Base-by-base conservation (phyloP, 805 yeast species). In the Ogataea methylovora region DNA sequence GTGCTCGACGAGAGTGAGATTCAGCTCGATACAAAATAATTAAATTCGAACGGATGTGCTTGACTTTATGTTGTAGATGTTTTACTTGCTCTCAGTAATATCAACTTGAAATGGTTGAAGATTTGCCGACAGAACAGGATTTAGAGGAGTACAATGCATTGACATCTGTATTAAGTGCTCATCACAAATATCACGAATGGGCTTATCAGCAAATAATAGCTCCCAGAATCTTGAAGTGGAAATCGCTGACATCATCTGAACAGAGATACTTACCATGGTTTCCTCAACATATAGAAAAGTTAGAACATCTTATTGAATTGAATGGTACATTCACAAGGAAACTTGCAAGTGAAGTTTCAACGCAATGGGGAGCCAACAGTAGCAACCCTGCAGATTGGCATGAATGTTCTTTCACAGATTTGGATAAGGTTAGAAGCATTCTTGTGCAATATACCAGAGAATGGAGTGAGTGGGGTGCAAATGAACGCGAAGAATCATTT, bases 371-470 rank as follows among this genome's bases (percentile, higher is more conserved):
- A 0, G 67, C 64, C 2, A 38, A 61, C 0, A 22, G 54, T 0
- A 51, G 54, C 28, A 34, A 39, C 14, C 67, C 71, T 0, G 24
- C 40, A 1, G 41, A 46, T 4, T 76, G 81, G 81, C 47, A 51
- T 6, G 46, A 51, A 2, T 61, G 75, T 15, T 49, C 58, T 4
- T 37, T 38, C 15, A 42, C 52, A 3, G 84, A 77, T 39, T 65
- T 61, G 32, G 80, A 73, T 33, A 79, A 79, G 52, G 80, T 77
- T 4, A 52, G 71, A 30, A 63, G 78, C 2, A 61, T 76, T 0
- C 49, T 83, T 44, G 58, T 73, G 27, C 84, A 79, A 45, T 45
- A 71, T n/a, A 58, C 63, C 5, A 53, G 84, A 38, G 85, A 79
- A 49, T 79, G 85, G 84, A 61, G 76, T 20, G 48, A 47, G 4